Evolutionary conservation across 2,329 filamentous ascomycete species (phyloP), one percentile per base, ranked within the genome.

Genomic region (Lasiodiplodia theobromae): DNA sequence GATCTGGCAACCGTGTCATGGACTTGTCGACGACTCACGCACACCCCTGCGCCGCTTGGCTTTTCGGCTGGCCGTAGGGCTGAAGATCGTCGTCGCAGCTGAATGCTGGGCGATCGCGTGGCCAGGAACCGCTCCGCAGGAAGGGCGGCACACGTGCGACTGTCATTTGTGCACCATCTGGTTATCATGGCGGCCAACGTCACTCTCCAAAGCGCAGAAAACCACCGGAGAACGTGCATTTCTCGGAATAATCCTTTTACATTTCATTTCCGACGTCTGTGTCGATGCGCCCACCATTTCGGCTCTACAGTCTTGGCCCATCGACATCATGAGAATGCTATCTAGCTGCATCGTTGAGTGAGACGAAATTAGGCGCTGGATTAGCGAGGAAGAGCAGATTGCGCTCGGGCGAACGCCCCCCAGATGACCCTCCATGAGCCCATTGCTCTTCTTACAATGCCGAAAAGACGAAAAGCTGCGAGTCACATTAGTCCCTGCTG

Each of bases 391-490:
- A 56, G 37, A 38, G 47, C 47, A 62, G 56, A 34, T 54, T 62
- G 56, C 34, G 56, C 34, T 37, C 44, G 38, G 51, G 57, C 28
- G 44, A 70, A 70, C 69, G 69, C 69, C 69, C 67, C 58, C 63
- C 67, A 70, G 38, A 70, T 68, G 67, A 66, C 53, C 68, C 31
- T 63, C 51, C 38, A 51, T 49, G 37, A 52, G 62, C 44, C 65
- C 68, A 38, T 52, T 58, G 56, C 21, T 44, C 54, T 68, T 49
- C 68, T 77, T 83, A 86, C 77, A 86, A 81, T 74, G 84, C 84
- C 69, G 84, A 86, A 79, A 86, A 86, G 74, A 86, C 84, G 76
- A 86, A 86, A 73, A 86, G 83, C 84, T 86, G 73, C n/a, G 25
- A n/a, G 31, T 63, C n/a, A 54, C 25, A 37, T 68, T 52, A 69